These are phyloP conservation scores for Tolypocladium nubicola DNA, from an alignment of 2,329 filamentous ascomycete species.

Conservation along the genomic window DNA sequence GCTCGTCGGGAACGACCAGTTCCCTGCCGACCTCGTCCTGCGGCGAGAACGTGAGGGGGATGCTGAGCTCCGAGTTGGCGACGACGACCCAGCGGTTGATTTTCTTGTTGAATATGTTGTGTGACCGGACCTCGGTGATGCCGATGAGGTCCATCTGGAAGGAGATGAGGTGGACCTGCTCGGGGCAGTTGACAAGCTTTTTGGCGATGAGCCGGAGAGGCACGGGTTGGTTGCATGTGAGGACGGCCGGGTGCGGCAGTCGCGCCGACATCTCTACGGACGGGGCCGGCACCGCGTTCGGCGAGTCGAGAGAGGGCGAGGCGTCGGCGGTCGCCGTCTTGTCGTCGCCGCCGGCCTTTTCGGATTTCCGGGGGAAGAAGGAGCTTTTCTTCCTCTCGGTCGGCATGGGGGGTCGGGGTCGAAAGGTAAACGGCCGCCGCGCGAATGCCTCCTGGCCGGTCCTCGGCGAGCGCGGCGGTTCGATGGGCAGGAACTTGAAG, in stretches of 20 bases:
- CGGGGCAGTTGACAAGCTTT: slow-evolving; percentile 58
- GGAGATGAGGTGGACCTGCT: slow-evolving; percentile 64
- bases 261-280: slow-evolving; percentile 69
- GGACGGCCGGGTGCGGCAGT: slow-evolving; percentile 74
- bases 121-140: slow-evolving; percentile 68
- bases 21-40: slow-evolving; percentile 54
- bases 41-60: slow-evolving; percentile 51
- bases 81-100: slow-evolving; percentile 65
- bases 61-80: slow-evolving; percentile 59
- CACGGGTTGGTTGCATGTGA: slow-evolving; percentile 81
- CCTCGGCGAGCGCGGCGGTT: slow-evolving; percentile 63
- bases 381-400: slow-evolving; percentile 42
- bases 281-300: slow-evolving; percentile 31
- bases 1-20: slow-evolving; percentile 52
- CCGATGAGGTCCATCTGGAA: slow-evolving; percentile 76
- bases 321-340: slow-evolving; percentile 5
- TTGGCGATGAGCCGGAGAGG: slow-evolving; percentile 72
- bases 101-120: slow-evolving; percentile 63
- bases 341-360: slow-evolving; percentile 13
- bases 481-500: slow-evolving; percentile 86
- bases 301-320: slow-evolving; percentile 18
- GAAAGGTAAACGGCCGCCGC: slow-evolving; percentile 54
- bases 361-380: slow-evolving; percentile 40
- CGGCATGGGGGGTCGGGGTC: slow-evolving; percentile 24
- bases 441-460: slow-evolving; percentile 76